Evolutionary conservation across 805 yeast genomes (phyloP), one percentile per base, ranked within the genome.

Genomic region (Cyberlindnera petersonii): DNA sequence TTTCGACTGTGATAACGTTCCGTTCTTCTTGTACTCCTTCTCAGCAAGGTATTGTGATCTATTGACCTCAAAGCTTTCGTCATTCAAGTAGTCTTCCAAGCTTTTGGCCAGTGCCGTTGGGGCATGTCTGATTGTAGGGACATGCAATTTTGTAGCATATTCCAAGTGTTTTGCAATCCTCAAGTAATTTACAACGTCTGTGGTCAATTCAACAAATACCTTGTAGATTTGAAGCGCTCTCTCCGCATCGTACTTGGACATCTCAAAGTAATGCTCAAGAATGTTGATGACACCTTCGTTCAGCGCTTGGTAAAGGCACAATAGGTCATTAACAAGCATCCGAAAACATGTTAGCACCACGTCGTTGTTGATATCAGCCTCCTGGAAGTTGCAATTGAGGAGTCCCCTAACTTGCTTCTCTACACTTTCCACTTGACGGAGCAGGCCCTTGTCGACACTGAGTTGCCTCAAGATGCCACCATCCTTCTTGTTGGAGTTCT

Each of bases 281-380:
- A 93, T 65, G 53, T 93, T 93, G 52, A 93, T 89, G 19, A 93
- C 95, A 26, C 98, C 98, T 63, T 93, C 98, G 63, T 93, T 93
- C 49, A 93, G 68, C 33, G 86, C 82, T 63, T 91, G 96, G 64
- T 86, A 94, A 27, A 93, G 66, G 2, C 89, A 77, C 48, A 93
- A 70, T 46, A 91, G 69, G 60, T 93, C 98, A 52, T 84, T 85
- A n/a, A 91, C 95, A 33, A 93, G 71, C 64, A 91, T 71, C 42
- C 95, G 71, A 66, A 91, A 93, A 22, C 91, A 84, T 28, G 91
- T 83, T 47, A 91, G 68, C 17, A 87, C 64, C 33, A 93, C 74
- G 55, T 93, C 97, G 61, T 88, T 88, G 48, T 79, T 81, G 35
- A 88, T 75, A 50, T 91, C 97, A 40, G 72, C 72, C 57, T 88